Percentiles rank a stretch among this genome's conserved stretches.
Evolutionary conservation across 257 asterid species (phyloP).

Genomic region (Jacaranda copaia): DNA sequence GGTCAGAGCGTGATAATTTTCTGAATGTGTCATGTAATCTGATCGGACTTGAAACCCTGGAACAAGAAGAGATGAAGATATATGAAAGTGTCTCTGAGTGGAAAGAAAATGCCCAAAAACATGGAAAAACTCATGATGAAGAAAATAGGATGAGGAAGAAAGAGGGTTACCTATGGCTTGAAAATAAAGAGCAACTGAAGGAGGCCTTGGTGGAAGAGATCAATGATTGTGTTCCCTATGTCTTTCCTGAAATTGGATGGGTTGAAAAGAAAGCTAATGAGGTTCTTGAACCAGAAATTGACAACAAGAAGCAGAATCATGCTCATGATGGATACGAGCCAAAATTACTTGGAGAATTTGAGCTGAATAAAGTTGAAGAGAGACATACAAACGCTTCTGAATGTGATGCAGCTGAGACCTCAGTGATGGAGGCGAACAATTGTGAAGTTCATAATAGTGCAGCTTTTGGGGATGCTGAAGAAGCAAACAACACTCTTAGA

Average conservation of each 20-base stretch:
- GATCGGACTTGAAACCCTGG: conserved; percentile 31
- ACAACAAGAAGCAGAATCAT: conserved; percentile 33
- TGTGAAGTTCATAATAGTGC: conserved; percentile 41
- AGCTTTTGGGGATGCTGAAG: conserved; percentile 39
- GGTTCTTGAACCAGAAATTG: conserved; percentile 45
- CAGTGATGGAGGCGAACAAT: conserved; percentile 38
- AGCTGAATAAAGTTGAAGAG: conserved; percentile 38
- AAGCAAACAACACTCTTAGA: conserved; percentile 30
- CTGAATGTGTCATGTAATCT: conserved; percentile 32
- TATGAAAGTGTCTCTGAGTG: conserved; percentile 33
- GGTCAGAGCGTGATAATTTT: conserved; percentile 35
- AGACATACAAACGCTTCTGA: conserved; percentile 34
- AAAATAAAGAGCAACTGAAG: conserved; percentile 42
- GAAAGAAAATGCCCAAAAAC: conserved; percentile 41
- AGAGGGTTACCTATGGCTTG: conserved; percentile 43
- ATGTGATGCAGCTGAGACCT: conserved; percentile 41
- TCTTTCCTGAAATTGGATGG: conserved; percentile 37
- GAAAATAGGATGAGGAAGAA: conserved; percentile 39
- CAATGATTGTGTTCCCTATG: conserved; percentile 33
- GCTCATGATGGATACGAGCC: conserved; percentile 45
- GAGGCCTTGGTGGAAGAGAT: conserved; percentile 42
- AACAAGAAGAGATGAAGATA: conserved; percentile 40
- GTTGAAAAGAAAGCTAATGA: conserved; percentile 35
- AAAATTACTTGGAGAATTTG: conserved; percentile 40
- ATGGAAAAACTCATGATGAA: conserved; percentile 41